phyloP scores from a whole-genome alignment of 1,284 basidiomycete species.

The Leccinum olivaceoglutinosum region DNA sequence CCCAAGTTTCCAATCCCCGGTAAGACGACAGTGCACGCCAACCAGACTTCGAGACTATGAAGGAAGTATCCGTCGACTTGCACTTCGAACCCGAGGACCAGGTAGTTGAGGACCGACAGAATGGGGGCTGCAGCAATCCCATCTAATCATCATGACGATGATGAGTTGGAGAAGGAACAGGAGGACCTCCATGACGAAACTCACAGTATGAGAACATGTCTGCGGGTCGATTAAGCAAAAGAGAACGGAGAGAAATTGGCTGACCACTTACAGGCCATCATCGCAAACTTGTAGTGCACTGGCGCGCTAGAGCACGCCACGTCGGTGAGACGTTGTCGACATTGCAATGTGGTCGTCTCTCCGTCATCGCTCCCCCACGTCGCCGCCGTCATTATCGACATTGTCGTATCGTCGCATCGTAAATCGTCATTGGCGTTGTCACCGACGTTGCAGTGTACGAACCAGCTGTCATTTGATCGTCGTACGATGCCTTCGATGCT shows the following conservation, averaged over 20 bases:
- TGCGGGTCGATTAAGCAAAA: conserved; percentile 21
- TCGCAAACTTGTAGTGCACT: conserved; percentile 77
- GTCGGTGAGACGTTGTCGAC: too few species aligned
- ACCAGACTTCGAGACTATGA: conserved; percentile 71
- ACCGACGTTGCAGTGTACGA: conserved; percentile 98
- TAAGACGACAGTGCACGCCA: conserved; percentile 75
- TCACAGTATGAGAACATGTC: conserved; percentile 85
- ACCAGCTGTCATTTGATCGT: conserved; percentile 88
- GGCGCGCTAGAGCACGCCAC: conserved; percentile 47
- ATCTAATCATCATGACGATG: conserved; percentile 34
- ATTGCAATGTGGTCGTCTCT: too few species aligned
- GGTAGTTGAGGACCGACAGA: conserved; percentile 67
- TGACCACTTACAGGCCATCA: conserved; percentile 63
- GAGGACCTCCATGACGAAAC: conserved; percentile 12
- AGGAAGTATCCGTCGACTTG: conserved; percentile 64
- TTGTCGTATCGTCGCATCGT: too few species aligned
- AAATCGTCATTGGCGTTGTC: too few species aligned
- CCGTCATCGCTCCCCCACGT: too few species aligned
- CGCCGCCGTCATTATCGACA: too few species aligned
- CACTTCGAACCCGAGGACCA: conserved; percentile 63
- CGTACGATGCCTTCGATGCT: conserved; percentile 96
- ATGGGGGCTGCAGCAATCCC: conserved; percentile 66
- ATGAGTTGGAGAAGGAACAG: neutral
- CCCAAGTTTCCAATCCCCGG: conserved; percentile 67
- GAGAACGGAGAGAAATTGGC: conserved; percentile 13